A percentile compares a stretch with the other conserved stretches of the same genome.
Conservation (phyloP, 129 eudicot genomes). For the Cynara cardunculus region DNA sequence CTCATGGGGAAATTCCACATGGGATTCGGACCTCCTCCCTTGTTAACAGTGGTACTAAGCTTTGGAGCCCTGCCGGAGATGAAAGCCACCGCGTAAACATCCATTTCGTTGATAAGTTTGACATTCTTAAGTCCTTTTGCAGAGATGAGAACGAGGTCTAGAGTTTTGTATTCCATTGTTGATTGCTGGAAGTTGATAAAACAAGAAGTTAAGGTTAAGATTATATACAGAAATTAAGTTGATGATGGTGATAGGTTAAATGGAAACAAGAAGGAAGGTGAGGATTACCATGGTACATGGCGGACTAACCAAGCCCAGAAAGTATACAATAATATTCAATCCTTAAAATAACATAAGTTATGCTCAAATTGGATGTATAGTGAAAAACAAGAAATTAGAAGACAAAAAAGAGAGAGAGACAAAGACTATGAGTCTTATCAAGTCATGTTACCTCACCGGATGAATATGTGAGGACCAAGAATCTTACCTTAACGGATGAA, state of each 20-base stretch:
- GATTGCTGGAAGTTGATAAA: neutral
- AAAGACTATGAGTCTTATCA: no score
- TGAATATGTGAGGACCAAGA: no score
- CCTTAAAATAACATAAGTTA: neutral
- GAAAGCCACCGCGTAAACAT: conserved; percentile 45
- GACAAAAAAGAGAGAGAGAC: no score
- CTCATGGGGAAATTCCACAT: conserved; percentile 55
- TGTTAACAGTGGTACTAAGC: conserved; percentile 41
- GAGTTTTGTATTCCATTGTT: conserved; percentile 14
- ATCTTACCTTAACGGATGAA: no score
- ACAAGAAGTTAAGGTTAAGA: neutral
- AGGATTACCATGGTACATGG: neutral
- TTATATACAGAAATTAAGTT: neutral
- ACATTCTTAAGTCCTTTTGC: conserved; percentile 57
- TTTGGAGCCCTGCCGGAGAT: conserved; percentile 36
- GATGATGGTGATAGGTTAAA: neutral
- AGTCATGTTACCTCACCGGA: no score
- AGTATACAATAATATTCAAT: neutral
- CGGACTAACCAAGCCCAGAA: neutral
- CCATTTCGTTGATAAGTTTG: conserved; percentile 39
- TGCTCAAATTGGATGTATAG: neutral
- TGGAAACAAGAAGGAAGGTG: neutral
- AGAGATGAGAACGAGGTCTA: conserved; percentile 40
- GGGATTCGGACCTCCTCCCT: conserved; percentile 42
- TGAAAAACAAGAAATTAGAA: no score